Base-by-base conservation (phyloP, 2,329 filamentous ascomycete species). In the Fusarium scirpi region DNA sequence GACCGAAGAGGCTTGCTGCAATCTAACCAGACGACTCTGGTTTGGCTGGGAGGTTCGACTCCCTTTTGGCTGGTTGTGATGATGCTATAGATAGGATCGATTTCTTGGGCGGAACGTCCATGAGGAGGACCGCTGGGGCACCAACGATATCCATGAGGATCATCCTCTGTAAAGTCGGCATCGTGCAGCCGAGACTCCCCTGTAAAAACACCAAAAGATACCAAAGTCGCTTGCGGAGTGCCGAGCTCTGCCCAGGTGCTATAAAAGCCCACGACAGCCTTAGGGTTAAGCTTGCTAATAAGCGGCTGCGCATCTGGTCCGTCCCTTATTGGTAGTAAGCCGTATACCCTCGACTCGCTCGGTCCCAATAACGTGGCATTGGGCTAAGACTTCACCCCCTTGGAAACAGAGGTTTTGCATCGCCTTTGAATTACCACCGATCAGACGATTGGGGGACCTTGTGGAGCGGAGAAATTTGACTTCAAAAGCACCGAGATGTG, bases 181-280 rank as follows among this genome's bases (percentile, higher is more conserved):
- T 4, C 34, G 16, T 16, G n/a, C 8, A n/a, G n/a, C n/a, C 10
- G 4, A 1, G 15, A 9, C 8, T 9, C 16, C 8, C n/a, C 3
- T 40, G 16, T 40, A n/a, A 40, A 40, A 40, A 40, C 34, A 40
- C 34, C 34, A 40, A 40, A 40, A 5, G 16, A 40, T n/a, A n/a
- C 8, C 16, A 40, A n/a, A 40, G 15, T 40, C 1, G 34, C 34
- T n/a, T n/a, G 16, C 16, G 15, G 34, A 9, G 34, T 16, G 34
- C n/a, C 34, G 34, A 5, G 34, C 8, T 40, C n/a, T 9, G 34
- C 15, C 34, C 34, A 40, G n/a, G 15, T 16, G 16, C 3, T 16
- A 40, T 9, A 40, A n/a, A 40, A 40, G 8, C 34, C 34, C n/a
- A n/a, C 34, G 34, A 40, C n/a, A 40, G 1, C 15, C n/a, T 40